Evolutionary conservation across 2,329 filamentous ascomycete genomes (phyloP).

Genomic region (Fusarium sp.): DNA sequence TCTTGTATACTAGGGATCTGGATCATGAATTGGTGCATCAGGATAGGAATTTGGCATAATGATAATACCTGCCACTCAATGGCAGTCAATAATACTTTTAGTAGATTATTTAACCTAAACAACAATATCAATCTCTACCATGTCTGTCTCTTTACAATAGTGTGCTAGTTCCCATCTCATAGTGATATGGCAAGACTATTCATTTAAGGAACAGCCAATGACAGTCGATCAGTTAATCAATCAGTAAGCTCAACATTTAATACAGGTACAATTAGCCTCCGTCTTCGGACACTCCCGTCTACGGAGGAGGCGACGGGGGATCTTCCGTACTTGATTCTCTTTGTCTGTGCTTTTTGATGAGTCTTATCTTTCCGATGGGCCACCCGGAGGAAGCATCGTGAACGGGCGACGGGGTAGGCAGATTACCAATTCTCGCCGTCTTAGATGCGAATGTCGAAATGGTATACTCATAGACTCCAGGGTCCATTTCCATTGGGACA

Average conservation of each 20-base stretch:
- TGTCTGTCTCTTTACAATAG: not conserved
- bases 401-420: not conserved
- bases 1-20: conserved; percentile 24
- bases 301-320: conserved; percentile 32
- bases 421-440: conserved; percentile 32
- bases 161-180: not conserved
- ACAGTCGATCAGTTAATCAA: conserved; percentile 40
- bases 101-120: conserved; percentile 19
- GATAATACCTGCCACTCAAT: conserved; percentile 29
- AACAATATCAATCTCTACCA: not conserved
- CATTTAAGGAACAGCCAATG: conserved; percentile 26
- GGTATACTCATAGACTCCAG: conserved; percentile 26
- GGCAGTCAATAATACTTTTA: conserved; percentile 17
- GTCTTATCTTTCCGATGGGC: conserved; percentile 1
- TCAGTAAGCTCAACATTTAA: conserved; percentile 33
- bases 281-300: conserved; percentile 30
- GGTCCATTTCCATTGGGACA: conserved; percentile 1
- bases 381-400: conserved; percentile 2
- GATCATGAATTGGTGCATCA: conserved; percentile 20
- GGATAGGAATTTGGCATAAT: conserved; percentile 28
- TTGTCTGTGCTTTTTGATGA: conserved; percentile 3
- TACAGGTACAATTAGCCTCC: conserved; percentile 21
- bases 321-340: conserved; percentile 2
- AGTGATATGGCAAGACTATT: not conserved
- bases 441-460: conserved; percentile 32